phyloP scores from a whole-genome alignment of 1,284 basidiomycete genomes.

The Heterobasidion annosum region DNA sequence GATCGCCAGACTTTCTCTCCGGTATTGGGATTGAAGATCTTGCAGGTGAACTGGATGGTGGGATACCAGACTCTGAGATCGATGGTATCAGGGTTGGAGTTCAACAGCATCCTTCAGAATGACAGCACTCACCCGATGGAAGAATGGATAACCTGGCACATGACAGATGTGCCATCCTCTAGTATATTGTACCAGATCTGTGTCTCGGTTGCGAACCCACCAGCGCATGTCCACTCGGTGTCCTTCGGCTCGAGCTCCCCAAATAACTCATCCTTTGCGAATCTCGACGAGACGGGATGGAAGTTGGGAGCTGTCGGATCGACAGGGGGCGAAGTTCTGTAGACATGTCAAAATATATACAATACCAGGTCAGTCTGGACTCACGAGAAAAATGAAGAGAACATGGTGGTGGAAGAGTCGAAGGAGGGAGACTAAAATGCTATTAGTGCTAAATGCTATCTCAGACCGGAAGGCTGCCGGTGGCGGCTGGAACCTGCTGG shows the following conservation, averaged over 20 bases:
- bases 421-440: too few relatives aligned
- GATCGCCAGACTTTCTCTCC: slow-evolving; percentile 83
- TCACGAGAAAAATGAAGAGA: slow-evolving; percentile 66
- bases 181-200: slow-evolving; percentile 84
- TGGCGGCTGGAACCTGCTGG: too few relatives aligned
- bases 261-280: slow-evolving; percentile 46
- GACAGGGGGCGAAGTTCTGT: slow-evolving; percentile 41
- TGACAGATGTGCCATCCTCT: slow-evolving; percentile 76
- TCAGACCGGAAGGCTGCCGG: too few relatives aligned
- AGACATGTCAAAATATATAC: slow-evolving; percentile 11
- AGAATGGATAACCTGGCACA: slow-evolving; percentile 94
- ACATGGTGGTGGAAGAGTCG: slow-evolving; percentile 33
- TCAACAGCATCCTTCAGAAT: neutral
- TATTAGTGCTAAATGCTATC: too few relatives aligned
- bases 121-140: slow-evolving; percentile 81
- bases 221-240: slow-evolving; percentile 76
- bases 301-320: slow-evolving; percentile 70
- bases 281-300: slow-evolving; percentile 61
- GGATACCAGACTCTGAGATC: slow-evolving; percentile 77
- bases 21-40: slow-evolving; percentile 78
- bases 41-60: slow-evolving; percentile 93
- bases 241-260: slow-evolving; percentile 69
- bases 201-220: slow-evolving; percentile 90
- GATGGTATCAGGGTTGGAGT: neutral
- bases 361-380: slow-evolving; percentile 22